Evolutionary conservation across 495 filamentous ascomycete species (phyloP), one percentile per base, ranked within the genome.

Genomic region (Chaetomidium leptoderma): DNA sequence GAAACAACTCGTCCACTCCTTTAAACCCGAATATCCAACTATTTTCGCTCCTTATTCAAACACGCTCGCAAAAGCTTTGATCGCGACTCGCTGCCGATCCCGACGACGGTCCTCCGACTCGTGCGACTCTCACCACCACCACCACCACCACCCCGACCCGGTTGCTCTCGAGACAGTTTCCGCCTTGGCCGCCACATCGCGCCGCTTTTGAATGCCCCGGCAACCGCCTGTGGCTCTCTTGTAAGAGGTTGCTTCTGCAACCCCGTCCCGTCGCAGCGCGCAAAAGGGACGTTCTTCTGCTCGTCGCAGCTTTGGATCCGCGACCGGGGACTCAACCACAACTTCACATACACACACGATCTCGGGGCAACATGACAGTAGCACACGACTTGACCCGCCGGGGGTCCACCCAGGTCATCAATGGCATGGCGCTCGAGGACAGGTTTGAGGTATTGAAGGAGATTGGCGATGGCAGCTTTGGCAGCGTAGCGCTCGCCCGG

Each of bases 381-480:
- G 74, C 81, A 66, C 83, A 86, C 67, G 86, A 89, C 52, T 63
- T 80, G 46, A 76, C 82, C 66, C 76, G 82, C 60, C 78, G 84
- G 59, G 79, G 78, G 66, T 75, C 79, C 39, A 77, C 81, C 57
- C 72, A 74, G 54, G 66, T 61, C 47, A 59, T 65, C 53, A 70
- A 67, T 39, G 76, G 78, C 27, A 55, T 74, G 51, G 78, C 80
- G 32, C 78, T 91, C 13, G 85, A 89, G 71, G 93, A 97, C 70
- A 85, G 90, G 60, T 99, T 96, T 67, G 93, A 99, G 72, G 85
- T 99, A 37, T 74, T 97, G 63, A 99, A 97, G 74, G 93, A 99
- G 61, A 92, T 99, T 64, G 93, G 93, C 8, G 93, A 99, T 87
- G 93, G 93, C 54, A 97, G 92, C 70, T 99, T 99, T 65, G 93